Conservation (phyloP, 495 filamentous ascomycete species). For the Aspergillus kassunensis region DNA sequence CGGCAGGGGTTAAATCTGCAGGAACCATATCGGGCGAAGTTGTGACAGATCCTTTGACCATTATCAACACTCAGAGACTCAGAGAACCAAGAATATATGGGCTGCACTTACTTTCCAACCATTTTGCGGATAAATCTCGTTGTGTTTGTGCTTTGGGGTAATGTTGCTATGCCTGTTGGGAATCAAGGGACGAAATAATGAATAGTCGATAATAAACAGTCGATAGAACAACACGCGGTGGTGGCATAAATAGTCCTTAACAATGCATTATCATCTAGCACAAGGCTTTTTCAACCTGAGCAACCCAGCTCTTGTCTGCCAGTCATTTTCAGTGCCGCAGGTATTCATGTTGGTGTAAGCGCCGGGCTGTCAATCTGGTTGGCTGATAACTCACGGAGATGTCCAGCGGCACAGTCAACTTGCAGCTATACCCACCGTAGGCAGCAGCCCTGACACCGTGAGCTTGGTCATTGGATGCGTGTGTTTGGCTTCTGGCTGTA, state of each 20-base stretch:
- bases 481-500: no score
- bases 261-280: neutral
- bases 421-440: no score
- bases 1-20: slow-evolving; percentile 13
- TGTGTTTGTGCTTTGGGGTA: neutral
- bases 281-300: neutral
- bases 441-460: no score
- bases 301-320: neutral
- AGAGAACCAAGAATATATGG: neutral
- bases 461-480: no score
- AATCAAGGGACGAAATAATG: neutral
- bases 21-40: slow-evolving; percentile 14
- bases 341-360: no score
- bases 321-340: neutral
- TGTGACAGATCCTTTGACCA: slow-evolving; percentile 9
- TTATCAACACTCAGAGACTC: neutral
- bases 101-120: neutral
- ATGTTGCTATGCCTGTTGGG: neutral
- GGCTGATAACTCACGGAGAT: no score
- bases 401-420: no score
- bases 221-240: neutral
- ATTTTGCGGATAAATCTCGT: neutral
- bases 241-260: neutral
- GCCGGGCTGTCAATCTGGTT: no score
- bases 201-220: no score